phyloP scores from a whole-genome alignment of 805 yeast species.

The Kazachstania viticola region DNA sequence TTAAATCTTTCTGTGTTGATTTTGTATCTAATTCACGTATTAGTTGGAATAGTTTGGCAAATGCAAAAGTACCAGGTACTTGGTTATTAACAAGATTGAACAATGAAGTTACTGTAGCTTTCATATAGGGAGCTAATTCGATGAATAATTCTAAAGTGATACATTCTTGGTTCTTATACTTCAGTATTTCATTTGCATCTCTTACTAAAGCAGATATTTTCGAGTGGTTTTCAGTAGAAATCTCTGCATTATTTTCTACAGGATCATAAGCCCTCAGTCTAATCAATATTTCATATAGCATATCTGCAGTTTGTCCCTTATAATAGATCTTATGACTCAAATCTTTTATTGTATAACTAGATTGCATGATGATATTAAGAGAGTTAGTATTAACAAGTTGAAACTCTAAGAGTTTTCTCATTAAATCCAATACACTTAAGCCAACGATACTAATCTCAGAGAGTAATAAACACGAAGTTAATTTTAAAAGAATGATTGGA shows the following conservation, averaged over 20 bases:
- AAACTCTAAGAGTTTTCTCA: conserved; percentile 43
- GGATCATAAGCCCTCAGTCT: conserved; percentile 21
- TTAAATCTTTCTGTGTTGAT: conserved; percentile 9
- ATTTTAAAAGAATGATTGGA: conserved; percentile 28
- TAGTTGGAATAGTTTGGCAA: conserved; percentile 13
- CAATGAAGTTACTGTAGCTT: conserved; percentile 5
- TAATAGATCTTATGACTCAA: conserved; percentile 73
- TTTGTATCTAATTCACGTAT: conserved; percentile 7
- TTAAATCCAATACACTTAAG: conserved; percentile 68
- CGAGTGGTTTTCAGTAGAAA: conserved; percentile 8
- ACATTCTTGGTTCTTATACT: conserved; percentile 12
- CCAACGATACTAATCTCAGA: conserved; percentile 81
- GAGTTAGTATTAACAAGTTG: conserved; percentile 28
- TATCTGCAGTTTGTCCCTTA: conserved; percentile 76
- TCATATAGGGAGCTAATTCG: conserved; percentile 15
- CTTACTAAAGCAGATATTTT: conserved; percentile 12
- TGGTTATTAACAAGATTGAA: conserved; percentile 15
- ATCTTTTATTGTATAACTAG: conserved; percentile 50
- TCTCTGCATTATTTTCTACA: background rate
- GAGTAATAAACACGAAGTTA: conserved; percentile 49
- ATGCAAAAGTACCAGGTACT: conserved; percentile 11
- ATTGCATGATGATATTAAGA: conserved; percentile 30
- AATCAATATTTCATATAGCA: conserved; percentile 54
- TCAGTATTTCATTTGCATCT: conserved; percentile 15
- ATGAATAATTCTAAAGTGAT: conserved; percentile 19